Evolutionary conservation across 2,329 filamentous ascomycete genomes (phyloP).

Genomic region (Colletotrichum orchidophilum): DNA sequence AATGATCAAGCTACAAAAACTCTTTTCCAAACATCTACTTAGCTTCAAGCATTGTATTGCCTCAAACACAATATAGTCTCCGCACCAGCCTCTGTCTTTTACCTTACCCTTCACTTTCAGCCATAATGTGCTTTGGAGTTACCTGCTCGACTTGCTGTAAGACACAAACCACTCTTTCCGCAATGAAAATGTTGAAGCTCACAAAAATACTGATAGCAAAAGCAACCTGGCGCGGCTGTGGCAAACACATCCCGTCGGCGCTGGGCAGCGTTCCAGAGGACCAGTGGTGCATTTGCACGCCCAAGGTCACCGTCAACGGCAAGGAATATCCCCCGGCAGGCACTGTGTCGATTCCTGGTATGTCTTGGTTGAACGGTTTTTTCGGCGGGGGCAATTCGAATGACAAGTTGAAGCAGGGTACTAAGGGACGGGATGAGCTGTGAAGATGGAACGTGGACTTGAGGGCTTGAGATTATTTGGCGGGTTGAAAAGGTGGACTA

Average conservation of each 20-base stretch:
- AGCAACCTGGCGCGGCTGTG: slow-evolving; percentile 60
- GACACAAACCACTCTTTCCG: slow-evolving; percentile 26
- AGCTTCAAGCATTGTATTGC: background rate
- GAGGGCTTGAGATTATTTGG: background rate
- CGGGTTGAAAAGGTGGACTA: background rate
- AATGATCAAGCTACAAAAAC: background rate
- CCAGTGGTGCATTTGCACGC: slow-evolving; percentile 59
- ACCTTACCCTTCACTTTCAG: background rate
- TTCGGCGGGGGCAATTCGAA: slow-evolving; percentile 21
- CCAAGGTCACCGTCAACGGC: slow-evolving; percentile 53
- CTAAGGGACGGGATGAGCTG: slow-evolving; percentile 19
- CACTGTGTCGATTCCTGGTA: slow-evolving; percentile 48
- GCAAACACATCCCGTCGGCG: slow-evolving; percentile 56
- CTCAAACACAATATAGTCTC: background rate
- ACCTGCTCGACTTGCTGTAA: slow-evolving; percentile 54
- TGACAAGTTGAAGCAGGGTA: slow-evolving; percentile 30
- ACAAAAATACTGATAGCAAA: slow-evolving; percentile 47
- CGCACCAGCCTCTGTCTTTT: background rate
- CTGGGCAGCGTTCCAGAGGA: slow-evolving; percentile 53
- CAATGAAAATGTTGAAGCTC: background rate
- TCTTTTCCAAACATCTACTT: background rate
- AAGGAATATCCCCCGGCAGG: slow-evolving; percentile 57
- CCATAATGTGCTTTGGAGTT: slow-evolving; percentile 52
- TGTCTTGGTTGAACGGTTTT: slow-evolving; percentile 46
- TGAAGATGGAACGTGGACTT: background rate